Evolutionary conservation across 305 asterid species (phyloP).

Genomic region (Fraxinus sp.): DNA sequence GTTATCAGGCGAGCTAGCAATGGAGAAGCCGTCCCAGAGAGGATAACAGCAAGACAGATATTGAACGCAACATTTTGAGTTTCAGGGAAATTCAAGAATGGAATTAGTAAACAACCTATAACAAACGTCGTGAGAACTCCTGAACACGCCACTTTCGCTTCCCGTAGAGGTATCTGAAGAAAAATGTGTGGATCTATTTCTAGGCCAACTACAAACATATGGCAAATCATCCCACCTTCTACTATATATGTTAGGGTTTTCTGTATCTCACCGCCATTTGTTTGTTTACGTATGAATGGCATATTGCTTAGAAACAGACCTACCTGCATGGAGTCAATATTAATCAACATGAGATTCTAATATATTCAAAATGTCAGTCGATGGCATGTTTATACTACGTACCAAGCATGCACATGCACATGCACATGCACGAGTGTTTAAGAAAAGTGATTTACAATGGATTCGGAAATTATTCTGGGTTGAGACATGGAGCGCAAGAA

Average conservation of each 20-base stretch:
- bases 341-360: background rate
- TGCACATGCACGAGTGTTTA: background rate
- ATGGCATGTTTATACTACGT: background rate
- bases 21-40: conserved; percentile 73
- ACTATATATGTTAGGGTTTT: conserved; percentile 60
- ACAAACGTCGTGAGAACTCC: conserved; percentile 67
- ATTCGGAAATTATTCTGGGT: conserved; percentile 77
- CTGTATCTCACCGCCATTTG: conserved; percentile 43
- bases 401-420: background rate
- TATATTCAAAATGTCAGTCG: background rate
- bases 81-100: conserved; percentile 42
- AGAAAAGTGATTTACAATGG: conserved; percentile 46
- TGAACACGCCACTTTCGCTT: conserved; percentile 72
- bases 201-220: conserved; percentile 82
- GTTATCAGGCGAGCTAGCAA: conserved; percentile 65
- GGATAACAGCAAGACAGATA: conserved; percentile 53
- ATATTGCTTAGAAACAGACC: conserved; percentile 69
- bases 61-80: conserved; percentile 45
- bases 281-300: conserved; percentile 41
- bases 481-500: conserved; percentile 68
- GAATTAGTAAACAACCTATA: conserved; percentile 49
- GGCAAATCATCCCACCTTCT: conserved; percentile 82
- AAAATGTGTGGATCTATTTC: conserved; percentile 80
- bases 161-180: conserved; percentile 56
- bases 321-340: conserved; percentile 46